A percentile compares a stretch with the other conserved stretches of the same genome.
Conservation (phyloP, 1,284 basidiomycete species). For the Cystobasidiaceae sp. region DNA sequence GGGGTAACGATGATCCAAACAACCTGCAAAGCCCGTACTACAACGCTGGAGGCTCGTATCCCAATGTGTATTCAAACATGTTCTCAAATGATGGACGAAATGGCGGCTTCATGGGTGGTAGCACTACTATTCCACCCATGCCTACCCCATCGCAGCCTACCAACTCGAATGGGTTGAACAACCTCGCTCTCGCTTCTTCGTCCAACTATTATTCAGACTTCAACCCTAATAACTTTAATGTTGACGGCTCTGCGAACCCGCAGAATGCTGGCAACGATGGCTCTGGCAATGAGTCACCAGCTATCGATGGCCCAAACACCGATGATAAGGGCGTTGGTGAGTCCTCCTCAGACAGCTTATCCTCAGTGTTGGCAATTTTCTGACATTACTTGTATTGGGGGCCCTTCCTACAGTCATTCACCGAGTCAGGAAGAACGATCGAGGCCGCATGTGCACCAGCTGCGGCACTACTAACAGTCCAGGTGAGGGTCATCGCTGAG, state of each 20-base stretch:
- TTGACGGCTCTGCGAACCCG: not conserved
- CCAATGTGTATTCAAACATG: slow-evolving; percentile 26
- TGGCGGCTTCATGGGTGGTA: slow-evolving; percentile 21
- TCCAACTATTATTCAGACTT: slow-evolving; percentile 29
- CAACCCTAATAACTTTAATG: slow-evolving; percentile 10
- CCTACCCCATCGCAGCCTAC: slow-evolving; percentile 3
- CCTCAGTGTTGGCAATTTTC: not conserved
- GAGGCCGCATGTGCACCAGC: slow-evolving; percentile 41
- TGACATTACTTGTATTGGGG: too few species aligned
- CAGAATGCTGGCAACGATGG: not conserved
- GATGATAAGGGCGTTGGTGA: not conserved
- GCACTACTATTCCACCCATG: slow-evolving; percentile 29
- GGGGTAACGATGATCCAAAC: slow-evolving; percentile 2
- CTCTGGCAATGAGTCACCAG: not conserved
- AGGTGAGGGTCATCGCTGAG: not conserved
- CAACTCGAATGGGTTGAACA: slow-evolving; percentile 9
- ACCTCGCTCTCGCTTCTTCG: slow-evolving; percentile 21
- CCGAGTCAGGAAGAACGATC: slow-evolving; percentile 27
- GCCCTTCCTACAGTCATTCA: not conserved
- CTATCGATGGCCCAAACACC: not conserved
- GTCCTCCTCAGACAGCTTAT: not conserved
- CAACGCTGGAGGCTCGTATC: not conserved
- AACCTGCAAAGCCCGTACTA: slow-evolving; percentile 24
- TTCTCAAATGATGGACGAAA: slow-evolving; percentile 12
- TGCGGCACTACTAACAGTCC: slow-evolving; percentile 43